Base-by-base conservation (phyloP, 208 protist genomes). In the Leishmania arabica region DNA sequence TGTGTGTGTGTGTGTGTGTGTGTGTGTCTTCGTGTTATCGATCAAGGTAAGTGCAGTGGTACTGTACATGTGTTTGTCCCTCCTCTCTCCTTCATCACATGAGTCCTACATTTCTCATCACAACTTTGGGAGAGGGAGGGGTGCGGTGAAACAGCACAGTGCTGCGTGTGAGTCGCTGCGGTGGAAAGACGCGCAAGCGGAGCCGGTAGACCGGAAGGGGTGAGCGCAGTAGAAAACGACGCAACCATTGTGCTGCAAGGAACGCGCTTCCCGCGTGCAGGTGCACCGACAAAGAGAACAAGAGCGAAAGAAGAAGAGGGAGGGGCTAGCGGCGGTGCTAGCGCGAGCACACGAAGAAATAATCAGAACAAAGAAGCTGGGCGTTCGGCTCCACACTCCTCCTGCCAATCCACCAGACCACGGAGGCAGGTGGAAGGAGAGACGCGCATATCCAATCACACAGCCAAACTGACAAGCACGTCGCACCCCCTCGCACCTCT, bases 21-120 rank as follows among this genome's bases (percentile, higher is more conserved):
- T 4, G 42, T 49, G 77, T 70, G 77, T 80, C 47, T 54, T 45
- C 75, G 53, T 64, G 47, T 77, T 77, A 40, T 81, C 13, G 45
- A 47, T 47, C 15, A 34, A 27, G 5, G 51, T 77, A 19, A 31
- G 34, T 31, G 40, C 58, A 0, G 24, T 34, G 31, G 65, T 78
- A 40, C 51, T 19, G 37, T 15, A 34, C 37, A 71, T 47, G 8
- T 21, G 66, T 71, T 49, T 8, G n/a, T 27, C 37, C 34, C 37
- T 1, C 34, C 13, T 8, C 45, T 49, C 45, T 49, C 45, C 45
- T 65, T 65, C 60, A 21, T 68, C 27, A 21, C 51, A 21, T 21
- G 17, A 17, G 51, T 54, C 51, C 15, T 4, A 7, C 17, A 21
- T 54, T 54, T 6, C 51, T 54, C 9, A 4, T 9, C 51, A 17